Percentiles rank a stretch among this genome's conserved stretches.
These are phyloP conservation scores for Albifimbria verrucaria DNA, from an alignment of 2,329 filamentous ascomycete genomes.

Conservation along the genomic window DNA sequence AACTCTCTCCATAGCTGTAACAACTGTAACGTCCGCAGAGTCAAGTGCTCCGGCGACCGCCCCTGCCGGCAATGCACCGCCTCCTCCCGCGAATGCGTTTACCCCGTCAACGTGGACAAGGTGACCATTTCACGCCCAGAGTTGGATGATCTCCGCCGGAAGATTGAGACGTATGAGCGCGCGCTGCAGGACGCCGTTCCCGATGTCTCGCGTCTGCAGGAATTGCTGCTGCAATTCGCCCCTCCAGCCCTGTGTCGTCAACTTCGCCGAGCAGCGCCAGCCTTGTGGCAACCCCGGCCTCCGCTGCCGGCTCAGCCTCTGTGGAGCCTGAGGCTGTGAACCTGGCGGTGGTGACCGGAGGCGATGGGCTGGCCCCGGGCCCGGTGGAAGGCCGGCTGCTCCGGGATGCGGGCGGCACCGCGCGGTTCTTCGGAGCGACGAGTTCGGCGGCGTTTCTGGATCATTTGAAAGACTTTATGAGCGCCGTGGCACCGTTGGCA, in stretches of 20 bases:
- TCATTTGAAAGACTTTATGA: conserved; percentile 45
- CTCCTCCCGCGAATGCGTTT: conserved; percentile 42
- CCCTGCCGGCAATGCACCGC: conserved; percentile 44
- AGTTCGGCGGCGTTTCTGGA: conserved; percentile 49
- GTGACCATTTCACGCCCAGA: conserved; percentile 38
- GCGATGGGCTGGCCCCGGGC: conserved; percentile 19
- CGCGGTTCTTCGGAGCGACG: conserved; percentile 46
- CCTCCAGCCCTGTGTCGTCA: conserved; percentile 17
- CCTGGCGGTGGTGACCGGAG: conserved; percentile 9
- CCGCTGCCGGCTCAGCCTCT: not conserved
- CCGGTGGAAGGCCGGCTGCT: conserved; percentile 38
- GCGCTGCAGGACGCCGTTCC: conserved; percentile 34
- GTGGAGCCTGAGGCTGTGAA: not conserved
- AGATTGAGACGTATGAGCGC: conserved; percentile 36
- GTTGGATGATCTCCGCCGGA: conserved; percentile 36
- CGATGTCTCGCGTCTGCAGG: conserved; percentile 29
- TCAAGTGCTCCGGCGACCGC: conserved; percentile 49
- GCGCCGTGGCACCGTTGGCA: conserved; percentile 32
- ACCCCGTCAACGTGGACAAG: conserved; percentile 42
- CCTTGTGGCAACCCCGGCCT: not conserved
- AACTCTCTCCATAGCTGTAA: conserved; percentile 40
- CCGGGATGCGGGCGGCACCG: conserved; percentile 39
- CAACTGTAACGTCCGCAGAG: conserved; percentile 48
- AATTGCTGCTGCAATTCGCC: conserved; percentile 25
- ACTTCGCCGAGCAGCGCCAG: conserved; percentile 1